Base-by-base conservation (phyloP, 2,329 filamentous ascomycete genomes). In the Lasiodiplodia citricola region DNA sequence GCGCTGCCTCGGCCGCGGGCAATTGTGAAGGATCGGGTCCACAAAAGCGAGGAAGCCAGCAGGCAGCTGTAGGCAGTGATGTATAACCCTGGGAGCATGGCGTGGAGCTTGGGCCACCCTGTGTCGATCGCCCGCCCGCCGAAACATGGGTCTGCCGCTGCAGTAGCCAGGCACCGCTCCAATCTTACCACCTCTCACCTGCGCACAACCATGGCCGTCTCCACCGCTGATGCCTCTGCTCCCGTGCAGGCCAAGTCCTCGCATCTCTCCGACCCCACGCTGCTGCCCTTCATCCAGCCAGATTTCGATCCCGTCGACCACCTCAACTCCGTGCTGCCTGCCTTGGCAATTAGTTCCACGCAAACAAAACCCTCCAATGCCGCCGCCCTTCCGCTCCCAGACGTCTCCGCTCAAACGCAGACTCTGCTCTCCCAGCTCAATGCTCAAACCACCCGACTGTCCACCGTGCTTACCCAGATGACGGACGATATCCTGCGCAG, bases 401-500 rank as follows among this genome's bases (percentile, higher is more conserved):
- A 95, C 70, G 82, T 97, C 64, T 94, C 93, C 1, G 86, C 90
- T 0, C 92, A 94, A 76, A 91, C 94, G 0, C 94, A 97, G 80
- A 86, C 90, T 3, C 86, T 96, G n/a, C 86, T 97, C 57, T 92
- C 94, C 1, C 92, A 95, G 75, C 88, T 98, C 75, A 96, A 92
- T 76, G 91, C 93, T 10, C 93, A 97, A 78, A 97, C 94, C 1
- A 91, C 93, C 21, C 88, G 94, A 56, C 84, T 97, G 8, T 93
- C 94, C 16, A 89, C 87, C 66, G 92, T 90, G 56, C 86, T 99
- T 69, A 97, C 94, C 38, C 91, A 95, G 75, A 84, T 98, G 70
- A 97, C 96, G 13, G 95, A 99, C 79, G 96, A 98, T 73, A 98
- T 99, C 71, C 81, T 99, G 70, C 88, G 96, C 68, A 94, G 93